Percentiles rank a stretch among this genome's conserved stretches.
phyloP scores from a whole-genome alignment of 2,329 filamentous ascomycete genomes.

The Triangularia setosa region DNA sequence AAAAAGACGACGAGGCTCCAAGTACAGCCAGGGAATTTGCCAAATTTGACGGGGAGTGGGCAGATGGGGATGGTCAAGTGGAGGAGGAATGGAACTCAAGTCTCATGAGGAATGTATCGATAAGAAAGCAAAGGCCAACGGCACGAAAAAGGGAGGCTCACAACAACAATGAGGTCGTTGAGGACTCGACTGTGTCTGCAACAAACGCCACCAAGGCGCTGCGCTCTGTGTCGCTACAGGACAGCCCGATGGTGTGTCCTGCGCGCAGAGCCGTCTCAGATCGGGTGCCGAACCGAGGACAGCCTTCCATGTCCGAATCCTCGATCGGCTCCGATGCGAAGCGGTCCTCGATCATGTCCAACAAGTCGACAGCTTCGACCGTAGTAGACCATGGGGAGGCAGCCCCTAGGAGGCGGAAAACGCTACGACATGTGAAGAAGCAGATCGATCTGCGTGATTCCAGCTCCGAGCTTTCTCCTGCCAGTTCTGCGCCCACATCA shows the following conservation, averaged over 20 bases:
- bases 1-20: constrained; percentile 39
- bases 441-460: constrained; percentile 48
- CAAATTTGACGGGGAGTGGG: constrained; percentile 59
- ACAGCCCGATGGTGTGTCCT: constrained; percentile 37
- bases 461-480: constrained; percentile 37
- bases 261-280: constrained; percentile 33
- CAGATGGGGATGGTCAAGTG: constrained; percentile 38
- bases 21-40: constrained; percentile 47
- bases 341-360: constrained; percentile 52
- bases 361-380: constrained; percentile 51
- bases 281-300: constrained; percentile 21
- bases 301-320: constrained; percentile 37
- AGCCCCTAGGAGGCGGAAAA: constrained; percentile 47
- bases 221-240: constrained; percentile 44
- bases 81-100: constrained; percentile 55
- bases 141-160: constrained; percentile 27
- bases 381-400: constrained; percentile 56
- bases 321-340: constrained; percentile 42
- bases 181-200: constrained; percentile 45
- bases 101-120: constrained; percentile 50
- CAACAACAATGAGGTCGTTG: constrained; percentile 38
- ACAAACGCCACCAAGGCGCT: constrained; percentile 51
- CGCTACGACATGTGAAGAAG: constrained; percentile 59
- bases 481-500: constrained; percentile 43
- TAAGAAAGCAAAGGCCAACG: constrained; percentile 43